A percentile compares a stretch with the other conserved stretches of the same genome.
Evolutionary conservation across 1,284 basidiomycete genomes (phyloP).

Genomic region (Fomitopsis betulina): DNA sequence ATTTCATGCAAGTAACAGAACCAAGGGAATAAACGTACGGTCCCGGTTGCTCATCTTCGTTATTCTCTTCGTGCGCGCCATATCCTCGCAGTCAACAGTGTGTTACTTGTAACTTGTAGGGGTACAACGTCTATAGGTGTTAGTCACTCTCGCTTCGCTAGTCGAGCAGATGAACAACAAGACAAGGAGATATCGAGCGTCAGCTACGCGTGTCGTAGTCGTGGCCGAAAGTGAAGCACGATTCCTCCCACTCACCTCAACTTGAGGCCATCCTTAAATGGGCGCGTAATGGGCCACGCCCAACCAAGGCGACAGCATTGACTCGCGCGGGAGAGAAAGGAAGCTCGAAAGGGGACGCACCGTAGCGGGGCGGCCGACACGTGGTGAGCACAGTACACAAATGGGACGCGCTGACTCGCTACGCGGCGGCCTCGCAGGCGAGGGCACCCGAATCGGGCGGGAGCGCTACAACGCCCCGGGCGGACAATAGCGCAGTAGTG

Average conservation of each 20-base stretch:
- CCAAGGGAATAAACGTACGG: background rate
- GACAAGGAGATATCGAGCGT: background rate
- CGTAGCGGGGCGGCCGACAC: background rate
- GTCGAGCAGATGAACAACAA: background rate
- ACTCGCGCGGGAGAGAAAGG: background rate
- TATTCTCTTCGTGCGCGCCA: background rate
- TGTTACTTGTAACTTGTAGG: background rate
- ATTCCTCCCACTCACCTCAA: background rate
- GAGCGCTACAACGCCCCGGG: background rate
- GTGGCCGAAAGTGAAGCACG: background rate
- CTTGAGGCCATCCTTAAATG: background rate
- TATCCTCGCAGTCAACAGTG: background rate
- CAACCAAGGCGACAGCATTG: background rate
- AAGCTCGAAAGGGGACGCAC: background rate
- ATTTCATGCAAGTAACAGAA: background rate
- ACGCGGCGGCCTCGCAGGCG: background rate
- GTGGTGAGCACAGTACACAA: background rate
- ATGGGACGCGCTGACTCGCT: background rate
- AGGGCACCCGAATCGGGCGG: background rate
- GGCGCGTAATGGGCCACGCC: background rate
- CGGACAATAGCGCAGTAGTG: background rate
- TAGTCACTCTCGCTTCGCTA: background rate
- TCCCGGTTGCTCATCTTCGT: background rate
- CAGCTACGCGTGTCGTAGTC: background rate
- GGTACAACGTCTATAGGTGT: background rate